Conservation (phyloP, 2,329 filamentous ascomycete species). For the Lecanosticta acicola region DNA sequence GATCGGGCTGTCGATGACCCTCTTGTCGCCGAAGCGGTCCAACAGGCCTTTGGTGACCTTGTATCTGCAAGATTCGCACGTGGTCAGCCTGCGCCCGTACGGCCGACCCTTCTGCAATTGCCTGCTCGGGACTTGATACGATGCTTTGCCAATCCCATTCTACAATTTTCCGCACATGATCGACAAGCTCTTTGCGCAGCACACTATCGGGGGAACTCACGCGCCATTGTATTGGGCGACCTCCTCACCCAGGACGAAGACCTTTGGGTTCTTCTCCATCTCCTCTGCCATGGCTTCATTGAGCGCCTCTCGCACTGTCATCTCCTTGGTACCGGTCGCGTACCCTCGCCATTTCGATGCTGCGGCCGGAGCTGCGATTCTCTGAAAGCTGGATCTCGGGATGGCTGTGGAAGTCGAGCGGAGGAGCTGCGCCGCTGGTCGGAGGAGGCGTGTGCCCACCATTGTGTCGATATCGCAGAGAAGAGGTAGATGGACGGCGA, state of each 20-base stretch:
- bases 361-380: conserved; percentile 44
- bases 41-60: conserved; percentile 98
- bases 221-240: conserved; percentile 99
- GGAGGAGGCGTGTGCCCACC: conserved; percentile 57
- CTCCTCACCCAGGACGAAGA: conserved; percentile 94
- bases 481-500: not conserved
- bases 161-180: not conserved
- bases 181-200: not conserved
- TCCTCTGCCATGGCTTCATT: conserved; percentile 98
- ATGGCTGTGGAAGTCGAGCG: conserved; percentile 50
- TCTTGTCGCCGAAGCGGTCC: conserved; percentile 94
- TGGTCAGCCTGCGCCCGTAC: conserved; percentile 33
- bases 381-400: conserved; percentile 49
- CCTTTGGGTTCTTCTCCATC: conserved; percentile 88
- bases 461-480: conserved; percentile 34
- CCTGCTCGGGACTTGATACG: not conserved
- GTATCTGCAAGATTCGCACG: conserved; percentile 54
- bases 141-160: not conserved
- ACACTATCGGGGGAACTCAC: conserved; percentile 39
- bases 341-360: conserved; percentile 49
- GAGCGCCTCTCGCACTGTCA: conserved; percentile 93
- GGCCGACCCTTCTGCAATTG: not conserved
- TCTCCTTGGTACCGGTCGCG: conserved; percentile 72
- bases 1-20: conserved; percentile 97
- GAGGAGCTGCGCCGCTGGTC: conserved; percentile 58